Evolutionary conservation across 176 grass and related monocot genomes (phyloP), one percentile per base, ranked within the genome.

Genomic region (Triticum dicoccoides): DNA sequence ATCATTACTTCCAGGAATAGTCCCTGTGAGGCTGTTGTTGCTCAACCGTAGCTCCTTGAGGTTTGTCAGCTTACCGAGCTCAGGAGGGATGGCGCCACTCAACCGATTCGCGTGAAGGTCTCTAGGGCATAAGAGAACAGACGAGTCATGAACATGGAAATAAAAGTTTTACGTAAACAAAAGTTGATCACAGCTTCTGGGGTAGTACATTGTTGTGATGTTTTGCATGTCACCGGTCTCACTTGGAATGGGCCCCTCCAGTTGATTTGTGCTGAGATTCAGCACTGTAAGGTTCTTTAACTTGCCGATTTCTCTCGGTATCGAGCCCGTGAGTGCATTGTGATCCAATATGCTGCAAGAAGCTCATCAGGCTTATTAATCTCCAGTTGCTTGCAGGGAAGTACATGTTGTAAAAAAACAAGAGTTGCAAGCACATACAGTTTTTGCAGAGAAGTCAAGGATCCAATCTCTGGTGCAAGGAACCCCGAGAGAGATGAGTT

Each of bases 401-500:
- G 29, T n/a, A 11, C 20, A 82, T 44, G 25, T 39, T 82, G 3
- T 74, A 24, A 7, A 86, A 29, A 66, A 64, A 12, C 0, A 11
- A 24, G 44, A 42, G 21, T 59, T 45, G 8, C 34, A 54, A 69
- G 56, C 41, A 62, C 93, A 83, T 89, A 95, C 95, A 98, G 81
- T 74, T 83, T 80, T 78, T 93, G 83, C 83, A 98, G 86, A 69
- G 85, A 92, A 79, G 21, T 71, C 39, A 98, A 69, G 20, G 66
- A 90, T 83, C 89, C 88, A 34, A 98, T 87, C 80, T 83, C 65
- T 10, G 89, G 91, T 70, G 88, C 79, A 41, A 98, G 82, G 78
- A 93, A 95, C 85, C 95, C 93, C 75, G 35, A 78, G 61, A 98
- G 82, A 37, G 93, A 95, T 64, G 89, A 93, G 87, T 95, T 92